Conservation (phyloP, 202 grass and related monocot species). For the Panicum hallii region DNA sequence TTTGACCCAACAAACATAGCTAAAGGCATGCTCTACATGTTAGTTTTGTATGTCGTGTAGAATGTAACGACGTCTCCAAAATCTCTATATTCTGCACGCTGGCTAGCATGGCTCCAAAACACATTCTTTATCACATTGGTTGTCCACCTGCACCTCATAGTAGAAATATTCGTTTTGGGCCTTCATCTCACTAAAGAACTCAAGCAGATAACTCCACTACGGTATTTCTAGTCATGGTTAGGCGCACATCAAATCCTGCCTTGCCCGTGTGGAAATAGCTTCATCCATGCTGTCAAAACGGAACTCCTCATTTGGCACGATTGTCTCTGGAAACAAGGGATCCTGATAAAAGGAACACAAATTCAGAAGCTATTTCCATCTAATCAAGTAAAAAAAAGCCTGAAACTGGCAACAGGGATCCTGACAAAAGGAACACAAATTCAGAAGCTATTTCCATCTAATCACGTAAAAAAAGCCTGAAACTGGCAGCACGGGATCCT, state of each 20-base stretch:
- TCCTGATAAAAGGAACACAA: not conserved
- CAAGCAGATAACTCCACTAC: not conserved
- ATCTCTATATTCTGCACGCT: not conserved
- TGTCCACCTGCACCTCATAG: not conserved
- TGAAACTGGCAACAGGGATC: not conserved
- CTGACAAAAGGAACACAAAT: not conserved
- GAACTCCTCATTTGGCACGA: not conserved
- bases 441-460: not conserved
- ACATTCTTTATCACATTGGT: not conserved
- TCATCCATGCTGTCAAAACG: not conserved
- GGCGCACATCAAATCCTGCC: not conserved
- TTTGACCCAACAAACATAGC: too few relatives aligned
- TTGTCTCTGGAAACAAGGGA: not conserved
- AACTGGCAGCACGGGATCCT: not conserved
- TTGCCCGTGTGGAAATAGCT: not conserved
- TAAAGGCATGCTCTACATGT: too few relatives aligned
- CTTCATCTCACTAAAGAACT: not conserved
- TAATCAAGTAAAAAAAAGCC: too few relatives aligned
- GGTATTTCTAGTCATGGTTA: not conserved
- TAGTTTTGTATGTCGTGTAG: not conserved
- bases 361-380: not conserved
- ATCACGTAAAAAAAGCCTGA: too few relatives aligned
- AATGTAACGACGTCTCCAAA: not conserved
- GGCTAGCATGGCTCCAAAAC: not conserved
- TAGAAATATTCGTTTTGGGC: not conserved